These are phyloP conservation scores for Massarina eburnea DNA, from an alignment of 2,329 filamentous ascomycete genomes.

Conservation along the genomic window DNA sequence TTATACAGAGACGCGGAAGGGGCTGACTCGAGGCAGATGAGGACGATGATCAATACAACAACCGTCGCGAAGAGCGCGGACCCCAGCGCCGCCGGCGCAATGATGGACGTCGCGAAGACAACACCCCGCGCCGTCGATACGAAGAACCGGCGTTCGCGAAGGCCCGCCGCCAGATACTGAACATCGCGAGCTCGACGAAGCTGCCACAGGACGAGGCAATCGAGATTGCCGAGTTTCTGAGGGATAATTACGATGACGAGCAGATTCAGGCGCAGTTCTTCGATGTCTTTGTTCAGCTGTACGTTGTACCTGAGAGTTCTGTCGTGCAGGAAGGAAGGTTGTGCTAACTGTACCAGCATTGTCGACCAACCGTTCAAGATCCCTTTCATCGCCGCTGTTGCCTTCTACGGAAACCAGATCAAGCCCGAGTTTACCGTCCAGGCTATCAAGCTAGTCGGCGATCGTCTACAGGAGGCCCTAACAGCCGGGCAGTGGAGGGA, in stretches of 20 bases:
- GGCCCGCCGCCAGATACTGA: conserved; percentile 37
- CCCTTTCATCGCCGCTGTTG: conserved; percentile 85
- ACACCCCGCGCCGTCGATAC: conserved; percentile 33
- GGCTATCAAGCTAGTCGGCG: conserved; percentile 65
- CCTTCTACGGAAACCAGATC: conserved; percentile 76
- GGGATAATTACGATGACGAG: conserved; percentile 77
- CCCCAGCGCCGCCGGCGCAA: conserved; percentile 35
- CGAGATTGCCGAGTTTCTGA: conserved; percentile 61
- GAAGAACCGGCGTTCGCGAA: conserved; percentile 40
- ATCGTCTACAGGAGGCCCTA: conserved; percentile 67
- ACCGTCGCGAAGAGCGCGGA: conserved; percentile 31
- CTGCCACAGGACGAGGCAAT: conserved; percentile 41
- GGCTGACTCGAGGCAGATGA: conserved; percentile 26
- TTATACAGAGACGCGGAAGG: background rate
- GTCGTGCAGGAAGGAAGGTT: background rate
- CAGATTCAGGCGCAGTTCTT: conserved; percentile 74
- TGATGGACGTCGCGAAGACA: conserved; percentile 10
- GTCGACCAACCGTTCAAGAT: conserved; percentile 96
- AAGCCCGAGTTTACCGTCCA: conserved; percentile 74
- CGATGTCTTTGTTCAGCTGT: conserved; percentile 74
- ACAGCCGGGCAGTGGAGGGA: conserved; percentile 79
- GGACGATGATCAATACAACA: conserved; percentile 25
- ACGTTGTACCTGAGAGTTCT: conserved; percentile 24
- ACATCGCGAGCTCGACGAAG: conserved; percentile 42
- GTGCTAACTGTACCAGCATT: conserved; percentile 49